Evolutionary conservation across 306 rosid genomes (phyloP).

Genomic region (barrel medic (Medicago truncatula)): MtrunA17r5.0-ANR NC_053048.1:48385001-48385500

Average conservation of each 20-base stretch:
- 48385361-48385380: constrained; percentile 89
- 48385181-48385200: constrained; percentile 1
- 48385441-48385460: constrained; percentile 44
- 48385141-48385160: constrained; percentile 22
- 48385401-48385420: constrained; percentile 54
- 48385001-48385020: constrained; percentile 95
- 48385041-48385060: constrained; percentile 89
- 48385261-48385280: neutral
- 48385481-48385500: constrained; percentile 1
- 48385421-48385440: constrained; percentile 31
- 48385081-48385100: constrained; percentile 36
- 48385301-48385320: constrained; percentile 97
- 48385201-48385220: constrained; percentile 29
- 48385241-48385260: neutral
- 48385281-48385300: constrained; percentile 31
- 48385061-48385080: constrained; percentile 52
- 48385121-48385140: constrained; percentile 24
- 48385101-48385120: constrained; percentile 5
- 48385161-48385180: constrained; percentile 15
- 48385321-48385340: constrained; percentile 85
- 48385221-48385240: neutral
- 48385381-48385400: constrained; percentile 34
- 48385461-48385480: constrained; percentile 1
- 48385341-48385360: constrained; percentile 94
- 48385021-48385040: constrained; percentile 80